Base-by-base conservation (phyloP, 371 early-diverging fungal genomes). In the Mortierella sp. region DNA sequence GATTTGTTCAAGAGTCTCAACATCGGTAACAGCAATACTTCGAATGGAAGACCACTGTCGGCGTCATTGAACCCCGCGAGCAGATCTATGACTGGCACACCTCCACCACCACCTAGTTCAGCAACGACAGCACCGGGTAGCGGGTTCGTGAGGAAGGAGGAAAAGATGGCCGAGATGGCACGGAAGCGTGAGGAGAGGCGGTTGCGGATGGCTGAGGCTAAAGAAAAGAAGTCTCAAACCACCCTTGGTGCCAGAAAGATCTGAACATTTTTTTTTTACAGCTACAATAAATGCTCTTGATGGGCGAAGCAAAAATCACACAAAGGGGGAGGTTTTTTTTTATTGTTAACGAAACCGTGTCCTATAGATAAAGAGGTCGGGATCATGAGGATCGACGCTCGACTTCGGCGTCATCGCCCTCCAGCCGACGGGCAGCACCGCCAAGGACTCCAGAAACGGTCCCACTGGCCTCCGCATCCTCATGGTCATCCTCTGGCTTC, bases 111-210 rank as follows among this genome's bases (percentile, higher is more conserved):
- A 16, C 41, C 74, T 21, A 48, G 68, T 16, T 70, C 78, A 10
- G 43, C 72, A 21, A 48, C 80, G 54, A 32, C 84, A 1, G 77
- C 63, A 27, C 35, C 84, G 35, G 58, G 83, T 29, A 43, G 77
- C 55, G 72, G 77, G 21, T 81, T 82, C 12, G 73, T 74, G 11
- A 75, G 88, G 41, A 92, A 92, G 80, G 91, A 91, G 38, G 91
- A 92, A 43, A 84, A 89, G 76, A 87, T 87, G 75, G 90, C 91
- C 0, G 93, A 92, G 68, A 77, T 91, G 56, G 94, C 92, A 16
- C 87, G 91, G 63, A 89, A 90, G 70, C 87, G 93, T 75, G 94
- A 94, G 81, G 91, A 93, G 74, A 83, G 93, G 74, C 88, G 92
- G 75, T 90, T 89, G 89, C 79, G 91, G n/a, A 90, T 93, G 91